These are phyloP conservation scores for Tolypocladium sp. DNA, from an alignment of 2,329 filamentous ascomycete species.

Conservation along the genomic window DNA sequence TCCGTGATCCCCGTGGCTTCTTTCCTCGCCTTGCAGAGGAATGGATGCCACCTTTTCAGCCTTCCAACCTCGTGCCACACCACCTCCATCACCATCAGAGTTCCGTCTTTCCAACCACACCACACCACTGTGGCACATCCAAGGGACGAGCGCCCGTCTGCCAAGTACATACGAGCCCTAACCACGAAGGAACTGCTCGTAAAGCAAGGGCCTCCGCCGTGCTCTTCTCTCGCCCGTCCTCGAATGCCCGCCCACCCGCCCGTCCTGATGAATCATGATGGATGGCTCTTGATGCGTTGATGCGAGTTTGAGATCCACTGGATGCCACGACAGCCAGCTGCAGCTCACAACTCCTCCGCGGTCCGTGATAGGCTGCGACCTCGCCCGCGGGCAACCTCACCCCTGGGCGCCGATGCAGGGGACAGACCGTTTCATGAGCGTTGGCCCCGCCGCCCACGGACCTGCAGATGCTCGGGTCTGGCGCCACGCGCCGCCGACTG, in stretches of 20 bases:
- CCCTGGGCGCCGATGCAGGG: not conserved
- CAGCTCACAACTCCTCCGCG: not conserved
- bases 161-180: not conserved
- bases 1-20: not conserved
- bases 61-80: not conserved
- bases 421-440: not conserved
- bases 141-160: not conserved
- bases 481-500: not conserved
- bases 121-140: not conserved
- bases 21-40: not conserved
- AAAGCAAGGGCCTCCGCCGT: too few relatives aligned
- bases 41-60: not conserved
- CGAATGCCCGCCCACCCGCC: not conserved
- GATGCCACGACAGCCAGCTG: not conserved
- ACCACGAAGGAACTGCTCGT: too few relatives aligned
- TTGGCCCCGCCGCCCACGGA: not conserved
- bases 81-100: not conserved
- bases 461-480: not conserved
- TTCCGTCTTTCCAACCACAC: not conserved
- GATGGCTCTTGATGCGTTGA: not conserved
- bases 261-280: not conserved
- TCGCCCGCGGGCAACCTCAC: not conserved
- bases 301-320: not conserved
- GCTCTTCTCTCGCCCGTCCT: not conserved
- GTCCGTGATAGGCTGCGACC: not conserved